Evolutionary conservation across 169 alveolate genomes (phyloP), one percentile per base, ranked within the genome.

Genomic region (Amoebophrya sp.): DNA sequence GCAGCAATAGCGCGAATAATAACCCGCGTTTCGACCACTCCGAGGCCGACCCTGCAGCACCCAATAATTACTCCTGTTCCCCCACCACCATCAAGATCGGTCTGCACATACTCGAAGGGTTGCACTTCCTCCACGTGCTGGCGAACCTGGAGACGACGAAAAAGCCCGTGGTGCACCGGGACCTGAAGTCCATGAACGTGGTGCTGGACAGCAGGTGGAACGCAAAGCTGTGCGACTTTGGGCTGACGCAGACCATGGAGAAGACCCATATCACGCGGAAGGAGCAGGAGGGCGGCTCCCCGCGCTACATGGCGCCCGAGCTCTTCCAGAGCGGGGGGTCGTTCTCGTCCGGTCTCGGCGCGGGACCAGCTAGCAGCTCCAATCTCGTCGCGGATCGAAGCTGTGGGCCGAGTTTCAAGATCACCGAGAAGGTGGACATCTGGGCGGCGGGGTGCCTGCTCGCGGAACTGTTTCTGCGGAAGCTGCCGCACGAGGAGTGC

Each of bases 261-360:
- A 58, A 58, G 23, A 58, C 78, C 0, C 78, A 58, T n/a, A n/a
- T 58, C 26, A 58, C 78, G 34, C 78, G 78, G 29, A 58, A 58
- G 41, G 78, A 58, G 34, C 45, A 58, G 42, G 58, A 88, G 42
- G 90, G 90, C n/a, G 90, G 90, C 41, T 88, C 90, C 0, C 90
- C 90, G 69, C 34, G 90, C 26, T 88, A 88, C 90, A 88, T 88
- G 90, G 90, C 90, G 23, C 90, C 90, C 29, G 90, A 88, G 70
- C 90, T 88, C 38, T 88, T 88, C n/a, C n/a, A n/a, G n/a, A n/a
- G n/a, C n/a, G n/a, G n/a, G n/a, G n/a, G n/a, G n/a, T n/a, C n/a
- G n/a, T n/a, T n/a, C n/a, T n/a, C n/a, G n/a, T n/a, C n/a, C n/a
- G n/a, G n/a, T n/a, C n/a, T n/a, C n/a, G n/a, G n/a, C n/a, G n/a